Evolutionary conservation across 1,139 yeast species (phyloP).

Genomic region (Hyphopichia burtonii): DNA sequence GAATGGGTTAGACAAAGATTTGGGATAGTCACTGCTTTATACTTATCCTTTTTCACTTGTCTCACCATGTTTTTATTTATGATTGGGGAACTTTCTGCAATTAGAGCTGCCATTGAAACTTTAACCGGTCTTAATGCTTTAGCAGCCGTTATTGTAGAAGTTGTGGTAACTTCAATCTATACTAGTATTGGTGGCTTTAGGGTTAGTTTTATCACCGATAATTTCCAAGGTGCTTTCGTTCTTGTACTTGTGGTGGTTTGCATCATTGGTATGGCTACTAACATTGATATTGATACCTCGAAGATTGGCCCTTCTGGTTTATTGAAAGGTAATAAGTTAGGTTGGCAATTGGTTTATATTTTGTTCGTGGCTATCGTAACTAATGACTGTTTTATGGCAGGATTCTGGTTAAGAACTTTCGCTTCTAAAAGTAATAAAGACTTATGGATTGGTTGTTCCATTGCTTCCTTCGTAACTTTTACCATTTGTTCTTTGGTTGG

Average conservation of each 20-base stretch:
- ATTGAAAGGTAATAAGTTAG: slow-evolving; percentile 65
- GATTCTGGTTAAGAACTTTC: slow-evolving; percentile 93
- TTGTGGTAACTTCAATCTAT: slow-evolving; percentile 83
- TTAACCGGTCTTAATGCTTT: slow-evolving; percentile 78
- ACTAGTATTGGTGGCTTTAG: slow-evolving; percentile 89
- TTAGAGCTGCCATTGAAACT: slow-evolving; percentile 71
- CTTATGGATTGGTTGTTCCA: slow-evolving; percentile 67
- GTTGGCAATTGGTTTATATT: slow-evolving; percentile 89
- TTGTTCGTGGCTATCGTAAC: slow-evolving; percentile 84
- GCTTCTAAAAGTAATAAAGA: slow-evolving; percentile 81
- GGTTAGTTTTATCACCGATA: slow-evolving; percentile 86
- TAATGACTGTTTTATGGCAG: slow-evolving; percentile 86
- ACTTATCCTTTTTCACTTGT: slow-evolving; percentile 77
- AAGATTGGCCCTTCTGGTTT: slow-evolving; percentile 63
- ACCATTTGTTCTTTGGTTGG: slow-evolving; percentile 72
- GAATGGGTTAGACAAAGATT: slow-evolving; percentile 89
- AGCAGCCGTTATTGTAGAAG: slow-evolving; percentile 82
- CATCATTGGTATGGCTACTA: slow-evolving; percentile 76
- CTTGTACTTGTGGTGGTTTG: slow-evolving; percentile 66
- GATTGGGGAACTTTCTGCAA: slow-evolving; percentile 84
- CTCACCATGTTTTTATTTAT: slow-evolving; percentile 84
- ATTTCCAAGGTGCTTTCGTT: slow-evolving; percentile 79
- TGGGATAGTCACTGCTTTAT: slow-evolving; percentile 70
- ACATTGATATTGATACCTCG: slow-evolving; percentile 66
- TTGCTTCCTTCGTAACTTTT: slow-evolving; percentile 70